These are phyloP conservation scores for Ramaria rubella DNA, from an alignment of 768 basidiomycete species.

Conservation along the genomic window DNA sequence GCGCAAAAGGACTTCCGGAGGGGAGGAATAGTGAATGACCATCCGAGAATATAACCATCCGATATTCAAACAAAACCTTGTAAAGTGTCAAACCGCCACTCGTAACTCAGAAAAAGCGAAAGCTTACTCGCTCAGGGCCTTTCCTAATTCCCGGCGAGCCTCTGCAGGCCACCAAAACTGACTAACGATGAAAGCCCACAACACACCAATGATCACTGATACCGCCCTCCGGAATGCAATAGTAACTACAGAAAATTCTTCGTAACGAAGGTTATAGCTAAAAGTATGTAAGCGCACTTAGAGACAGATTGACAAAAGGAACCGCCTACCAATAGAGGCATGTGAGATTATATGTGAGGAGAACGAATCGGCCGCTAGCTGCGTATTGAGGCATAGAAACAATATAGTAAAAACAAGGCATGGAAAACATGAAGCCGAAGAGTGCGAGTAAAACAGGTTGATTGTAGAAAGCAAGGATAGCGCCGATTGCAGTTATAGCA, in stretches of 20 bases:
- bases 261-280: conserved; percentile 76
- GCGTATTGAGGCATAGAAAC: conserved; percentile 72
- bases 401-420: conserved; percentile 92
- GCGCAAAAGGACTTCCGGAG: conserved; percentile 38
- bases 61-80: conserved; percentile 84
- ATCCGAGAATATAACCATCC: conserved; percentile 93
- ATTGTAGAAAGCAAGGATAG: conserved; percentile 72
- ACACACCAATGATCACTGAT: conserved; percentile 77
- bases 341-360: conserved; percentile 86
- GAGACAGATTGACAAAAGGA: not conserved
- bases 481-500: conserved; percentile 63
- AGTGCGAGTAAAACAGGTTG: conserved; percentile 67
- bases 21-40: conserved; percentile 79
- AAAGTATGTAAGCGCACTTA: not conserved
- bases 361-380: conserved; percentile 70
- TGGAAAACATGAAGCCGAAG: conserved; percentile 83
- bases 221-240: conserved; percentile 74
- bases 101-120: conserved; percentile 4
- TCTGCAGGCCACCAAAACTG: conserved; percentile 96
- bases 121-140: conserved; percentile 77
- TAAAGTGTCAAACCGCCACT: not conserved
- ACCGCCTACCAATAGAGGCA: conserved; percentile 42
- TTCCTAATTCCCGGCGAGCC: conserved; percentile 80
- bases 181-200: conserved; percentile 86
- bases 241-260: conserved; percentile 52